Evolutionary conservation across 1,284 basidiomycete genomes (phyloP).

Genomic region (Cronartium ribicola): DNA sequence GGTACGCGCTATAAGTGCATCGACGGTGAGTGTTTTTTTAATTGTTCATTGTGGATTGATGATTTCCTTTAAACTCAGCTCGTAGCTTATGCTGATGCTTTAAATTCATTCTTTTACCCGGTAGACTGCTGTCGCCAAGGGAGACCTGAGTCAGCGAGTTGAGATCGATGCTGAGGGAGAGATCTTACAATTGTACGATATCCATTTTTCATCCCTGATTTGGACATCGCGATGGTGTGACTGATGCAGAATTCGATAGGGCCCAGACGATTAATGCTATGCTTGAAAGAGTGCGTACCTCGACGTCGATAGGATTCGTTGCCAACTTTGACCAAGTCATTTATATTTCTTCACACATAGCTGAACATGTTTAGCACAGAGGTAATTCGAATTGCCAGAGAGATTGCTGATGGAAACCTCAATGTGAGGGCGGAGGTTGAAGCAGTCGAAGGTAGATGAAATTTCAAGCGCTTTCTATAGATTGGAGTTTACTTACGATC

Average conservation of each 20-base stretch:
- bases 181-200: constrained; percentile 79
- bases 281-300: constrained; percentile 27
- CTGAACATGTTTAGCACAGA: constrained; percentile 42
- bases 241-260: constrained; percentile 9
- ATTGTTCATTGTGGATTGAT: neutral
- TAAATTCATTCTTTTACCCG: neutral
- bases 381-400: constrained; percentile 38
- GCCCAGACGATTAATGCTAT: constrained; percentile 42
- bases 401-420: constrained; percentile 40
- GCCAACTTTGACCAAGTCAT: neutral
- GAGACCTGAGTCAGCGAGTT: constrained; percentile 91
- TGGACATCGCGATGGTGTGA: neutral
- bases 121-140: constrained; percentile 73
- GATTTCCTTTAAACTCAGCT: neutral
- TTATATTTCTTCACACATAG: constrained; percentile 4
- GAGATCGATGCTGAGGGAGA: constrained; percentile 95
- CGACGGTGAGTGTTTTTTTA: constrained; percentile 19
- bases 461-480: neutral
- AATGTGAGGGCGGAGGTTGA: constrained; percentile 42
- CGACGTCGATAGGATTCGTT: neutral
- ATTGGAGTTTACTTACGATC: neutral
- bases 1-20: constrained; percentile 22
- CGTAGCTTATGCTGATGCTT: neutral
- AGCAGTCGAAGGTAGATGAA: constrained; percentile 35
- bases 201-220: neutral